Conservation (phyloP, 2,329 filamentous ascomycete species). For the Aspergillus japonicus region DNA sequence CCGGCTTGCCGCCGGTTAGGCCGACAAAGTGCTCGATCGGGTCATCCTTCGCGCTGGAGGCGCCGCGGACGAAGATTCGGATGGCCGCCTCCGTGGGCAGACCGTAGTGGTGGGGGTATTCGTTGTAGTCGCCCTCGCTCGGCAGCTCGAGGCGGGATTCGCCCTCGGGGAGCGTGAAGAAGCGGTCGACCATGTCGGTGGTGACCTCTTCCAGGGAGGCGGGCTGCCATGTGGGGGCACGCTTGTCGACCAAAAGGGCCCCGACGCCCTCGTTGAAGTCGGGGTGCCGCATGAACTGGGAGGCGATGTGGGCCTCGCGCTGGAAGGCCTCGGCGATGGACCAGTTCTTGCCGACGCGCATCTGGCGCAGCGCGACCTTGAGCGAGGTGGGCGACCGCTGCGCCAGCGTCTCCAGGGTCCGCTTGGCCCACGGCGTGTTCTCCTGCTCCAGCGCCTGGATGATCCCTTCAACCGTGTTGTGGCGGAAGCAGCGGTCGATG, state of each 20-base stretch:
- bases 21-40: constrained; percentile 64
- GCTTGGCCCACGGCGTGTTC: constrained; percentile 71
- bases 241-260: constrained; percentile 72
- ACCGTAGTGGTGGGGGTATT: constrained; percentile 73
- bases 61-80: constrained; percentile 41
- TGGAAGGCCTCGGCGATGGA: constrained; percentile 80
- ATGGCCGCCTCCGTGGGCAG: constrained; percentile 68
- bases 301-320: constrained; percentile 79
- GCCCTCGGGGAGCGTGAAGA: constrained; percentile 60
- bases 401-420: constrained; percentile 72
- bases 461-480: constrained; percentile 68
- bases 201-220: constrained; percentile 67
- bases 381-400: constrained; percentile 82
- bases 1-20: constrained; percentile 63
- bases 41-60: constrained; percentile 53
- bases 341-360: constrained; percentile 75
- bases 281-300: constrained; percentile 82
- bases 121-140: constrained; percentile 58
- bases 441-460: constrained; percentile 62
- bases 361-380: constrained; percentile 78
- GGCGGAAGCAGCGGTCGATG: constrained; percentile 80
- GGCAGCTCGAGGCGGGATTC: constrained; percentile 59
- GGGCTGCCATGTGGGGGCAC: constrained; percentile 73
- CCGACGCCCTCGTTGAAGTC: constrained; percentile 94
- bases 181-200: constrained; percentile 60